Conservation (phyloP, 208 protist genomes). For the Crithidia thermophila region DNA sequence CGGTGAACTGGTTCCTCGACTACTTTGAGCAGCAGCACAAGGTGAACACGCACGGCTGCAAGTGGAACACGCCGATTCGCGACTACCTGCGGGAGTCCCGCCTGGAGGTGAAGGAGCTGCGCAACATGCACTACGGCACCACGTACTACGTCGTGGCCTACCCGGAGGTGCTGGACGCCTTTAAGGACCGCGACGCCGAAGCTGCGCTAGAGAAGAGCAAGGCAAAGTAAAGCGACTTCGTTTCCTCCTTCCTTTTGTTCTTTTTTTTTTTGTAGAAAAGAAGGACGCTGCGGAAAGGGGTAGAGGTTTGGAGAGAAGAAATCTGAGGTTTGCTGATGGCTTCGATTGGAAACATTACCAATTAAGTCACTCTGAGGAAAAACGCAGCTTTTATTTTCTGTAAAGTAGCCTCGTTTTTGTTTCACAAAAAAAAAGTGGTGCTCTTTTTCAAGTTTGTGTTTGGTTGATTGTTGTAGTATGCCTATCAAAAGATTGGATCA, state of each 20-base stretch:
- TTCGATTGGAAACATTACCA: too few relatives aligned
- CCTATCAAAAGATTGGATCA: too few relatives aligned
- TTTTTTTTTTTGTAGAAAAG: background rate
- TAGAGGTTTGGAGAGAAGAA: too few relatives aligned
- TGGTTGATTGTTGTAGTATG: too few relatives aligned
- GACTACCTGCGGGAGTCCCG: slow-evolving; percentile 78
- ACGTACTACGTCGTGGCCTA: slow-evolving; percentile 91
- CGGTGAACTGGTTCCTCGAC: slow-evolving; percentile 89
- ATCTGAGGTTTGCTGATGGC: too few relatives aligned
- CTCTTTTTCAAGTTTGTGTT: too few relatives aligned
- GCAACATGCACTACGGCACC: slow-evolving; percentile 92
- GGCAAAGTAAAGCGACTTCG: slow-evolving; percentile 1
- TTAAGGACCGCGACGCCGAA: slow-evolving; percentile 43
- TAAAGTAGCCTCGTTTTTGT: too few relatives aligned
- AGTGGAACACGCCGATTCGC: slow-evolving; percentile 85
- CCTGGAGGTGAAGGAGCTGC: slow-evolving; percentile 80
- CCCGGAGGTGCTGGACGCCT: slow-evolving; percentile 77
- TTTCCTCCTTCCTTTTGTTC: too few relatives aligned
- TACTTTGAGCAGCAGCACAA: slow-evolving; percentile 82
- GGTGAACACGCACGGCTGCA: slow-evolving; percentile 87
- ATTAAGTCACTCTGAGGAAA: too few relatives aligned
- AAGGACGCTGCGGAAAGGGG: background rate
- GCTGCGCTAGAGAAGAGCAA: slow-evolving; percentile 14
- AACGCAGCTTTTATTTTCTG: too few relatives aligned
- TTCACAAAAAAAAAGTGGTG: too few relatives aligned